Evolutionary conservation across 768 basidiomycete genomes (phyloP).

Genomic region (Myochromella boudieri): DNA sequence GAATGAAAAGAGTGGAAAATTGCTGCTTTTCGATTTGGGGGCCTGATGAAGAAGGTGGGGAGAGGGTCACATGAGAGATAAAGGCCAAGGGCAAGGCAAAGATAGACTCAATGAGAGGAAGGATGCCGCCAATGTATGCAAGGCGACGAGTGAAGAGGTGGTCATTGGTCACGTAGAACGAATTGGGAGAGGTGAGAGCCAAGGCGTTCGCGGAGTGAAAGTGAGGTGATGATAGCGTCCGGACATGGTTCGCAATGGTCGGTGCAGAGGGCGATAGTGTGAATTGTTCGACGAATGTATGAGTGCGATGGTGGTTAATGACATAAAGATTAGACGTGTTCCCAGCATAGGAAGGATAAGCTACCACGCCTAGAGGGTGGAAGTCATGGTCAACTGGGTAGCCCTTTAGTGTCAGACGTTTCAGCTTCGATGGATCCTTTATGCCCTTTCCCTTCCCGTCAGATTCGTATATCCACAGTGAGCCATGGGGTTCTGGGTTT

Average conservation of each 20-base stretch:
- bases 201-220: conserved; percentile 69
- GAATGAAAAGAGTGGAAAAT: conserved; percentile 45
- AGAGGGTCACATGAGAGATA: conserved; percentile 54
- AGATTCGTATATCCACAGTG: conserved; percentile 56
- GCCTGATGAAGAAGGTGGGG: conserved; percentile 22
- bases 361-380: conserved; percentile 68
- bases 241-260: conserved; percentile 49
- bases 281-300: conserved; percentile 72
- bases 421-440: conserved; percentile 24
- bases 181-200: conserved; percentile 61
- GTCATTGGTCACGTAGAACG: conserved; percentile 76
- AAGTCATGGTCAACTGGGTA: conserved; percentile 64
- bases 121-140: conserved; percentile 46
- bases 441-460: conserved; percentile 9
- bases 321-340: conserved; percentile 59
- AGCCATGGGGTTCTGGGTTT: conserved; percentile 57
- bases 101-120: conserved; percentile 56
- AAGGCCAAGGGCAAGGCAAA: conserved; percentile 59
- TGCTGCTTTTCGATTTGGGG: conserved; percentile 32
- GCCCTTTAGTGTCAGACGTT: conserved; percentile 42
- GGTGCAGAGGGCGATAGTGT: conserved; percentile 43
- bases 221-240: conserved; percentile 57
- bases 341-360: conserved; percentile 49
- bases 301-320: conserved; percentile 64
- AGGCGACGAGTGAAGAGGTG: conserved; percentile 66